These are phyloP conservation scores for Sugiyamaella novakii DNA, from an alignment of 1,139 yeast species.

Conservation along the genomic window DNA sequence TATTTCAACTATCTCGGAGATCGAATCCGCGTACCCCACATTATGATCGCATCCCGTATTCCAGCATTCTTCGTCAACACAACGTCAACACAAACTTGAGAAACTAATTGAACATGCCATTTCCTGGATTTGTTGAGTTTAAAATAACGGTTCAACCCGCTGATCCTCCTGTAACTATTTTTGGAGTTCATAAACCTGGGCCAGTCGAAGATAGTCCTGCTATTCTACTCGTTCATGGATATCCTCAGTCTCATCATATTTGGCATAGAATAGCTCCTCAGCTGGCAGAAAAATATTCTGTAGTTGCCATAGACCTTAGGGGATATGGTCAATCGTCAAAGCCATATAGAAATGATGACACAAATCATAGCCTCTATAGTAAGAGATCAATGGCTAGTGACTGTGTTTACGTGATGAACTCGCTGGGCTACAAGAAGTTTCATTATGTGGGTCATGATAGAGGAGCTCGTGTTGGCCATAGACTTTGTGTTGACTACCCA, in stretches of 20 bases:
- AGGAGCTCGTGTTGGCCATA: slow-evolving; percentile 29
- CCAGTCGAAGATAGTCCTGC: slow-evolving; percentile 13
- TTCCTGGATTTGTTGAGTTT: slow-evolving; percentile 9
- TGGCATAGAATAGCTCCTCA: slow-evolving; percentile 24
- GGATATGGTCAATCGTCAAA: slow-evolving; percentile 29
- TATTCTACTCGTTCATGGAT: slow-evolving; percentile 27
- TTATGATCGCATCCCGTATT: not conserved
- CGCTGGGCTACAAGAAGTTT: slow-evolving; percentile 21
- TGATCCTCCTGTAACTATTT: slow-evolving; percentile 9
- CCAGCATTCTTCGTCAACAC: not conserved
- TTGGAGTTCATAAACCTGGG: slow-evolving; percentile 6
- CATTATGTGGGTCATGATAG: slow-evolving; percentile 27
- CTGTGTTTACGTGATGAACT: slow-evolving; percentile 26
- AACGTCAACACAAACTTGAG: not conserved
- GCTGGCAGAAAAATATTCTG: slow-evolving; percentile 21
- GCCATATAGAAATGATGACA: slow-evolving; percentile 15
- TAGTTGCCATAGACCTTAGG: slow-evolving; percentile 26
- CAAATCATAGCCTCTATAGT: slow-evolving; percentile 20
- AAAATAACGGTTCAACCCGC: not conserved
- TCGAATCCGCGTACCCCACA: not conserved
- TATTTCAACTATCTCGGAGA: too few relatives aligned
- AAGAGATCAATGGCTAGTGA: slow-evolving; percentile 27
- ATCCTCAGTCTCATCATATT: slow-evolving; percentile 25
- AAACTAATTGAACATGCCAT: not conserved
- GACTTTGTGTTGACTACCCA: slow-evolving; percentile 25